phyloP scores from a whole-genome alignment of 345 rosid genomes.

The Capsella bursapastoris region DNA sequence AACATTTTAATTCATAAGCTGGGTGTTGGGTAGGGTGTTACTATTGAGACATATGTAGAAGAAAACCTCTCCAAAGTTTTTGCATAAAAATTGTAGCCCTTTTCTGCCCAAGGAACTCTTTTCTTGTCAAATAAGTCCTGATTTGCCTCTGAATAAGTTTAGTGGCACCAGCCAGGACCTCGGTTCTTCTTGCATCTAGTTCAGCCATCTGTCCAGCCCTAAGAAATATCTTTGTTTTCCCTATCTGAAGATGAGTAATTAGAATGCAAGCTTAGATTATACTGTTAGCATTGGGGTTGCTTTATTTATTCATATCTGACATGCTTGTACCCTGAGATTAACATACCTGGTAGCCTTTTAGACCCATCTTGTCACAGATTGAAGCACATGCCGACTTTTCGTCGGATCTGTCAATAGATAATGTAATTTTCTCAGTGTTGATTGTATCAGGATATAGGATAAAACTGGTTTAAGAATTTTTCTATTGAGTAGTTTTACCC shows the following conservation, averaged over 20 bases:
- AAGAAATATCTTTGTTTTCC: conserved; percentile 69
- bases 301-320: background rate
- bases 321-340: conserved; percentile 21
- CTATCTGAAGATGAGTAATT: conserved; percentile 54
- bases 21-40: conserved; percentile 21
- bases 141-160: conserved; percentile 61
- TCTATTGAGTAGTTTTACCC: conserved; percentile 54
- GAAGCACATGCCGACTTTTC: conserved; percentile 62
- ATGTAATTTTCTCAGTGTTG: conserved; percentile 22
- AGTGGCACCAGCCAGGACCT: conserved; percentile 60
- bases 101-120: conserved; percentile 53
- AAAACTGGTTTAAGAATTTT: conserved; percentile 11
- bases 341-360: conserved; percentile 72
- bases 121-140: conserved; percentile 57
- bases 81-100: conserved; percentile 53
- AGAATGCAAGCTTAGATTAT: conserved; percentile 28
- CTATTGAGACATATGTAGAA: conserved; percentile 24
- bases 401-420: conserved; percentile 50
- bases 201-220: conserved; percentile 84
- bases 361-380: conserved; percentile 60
- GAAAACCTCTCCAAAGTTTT: conserved; percentile 61
- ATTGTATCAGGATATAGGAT: conserved; percentile 20
- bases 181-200: conserved; percentile 68
- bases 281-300: conserved; percentile 8
- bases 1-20: background rate